These are phyloP conservation scores for Kwoniella shivajii DNA, from an alignment of 1,284 basidiomycete species.

Conservation along the genomic window DNA sequence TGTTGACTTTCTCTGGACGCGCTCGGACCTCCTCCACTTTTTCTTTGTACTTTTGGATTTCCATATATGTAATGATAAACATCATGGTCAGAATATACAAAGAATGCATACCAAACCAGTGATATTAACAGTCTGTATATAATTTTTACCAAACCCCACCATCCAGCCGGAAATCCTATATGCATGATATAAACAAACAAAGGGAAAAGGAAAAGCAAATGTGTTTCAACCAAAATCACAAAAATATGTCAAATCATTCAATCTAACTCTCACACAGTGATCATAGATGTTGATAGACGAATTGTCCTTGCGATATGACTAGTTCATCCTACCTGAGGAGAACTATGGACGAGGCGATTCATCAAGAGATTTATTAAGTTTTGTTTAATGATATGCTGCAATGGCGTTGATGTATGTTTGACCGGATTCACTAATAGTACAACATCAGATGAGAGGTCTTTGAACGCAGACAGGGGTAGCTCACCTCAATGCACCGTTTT, in stretches of 20 bases:
- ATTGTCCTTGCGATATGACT: not conserved
- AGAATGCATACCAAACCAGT: not conserved
- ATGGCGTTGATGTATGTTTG: conserved; percentile 51
- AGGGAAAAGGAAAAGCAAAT: not conserved
- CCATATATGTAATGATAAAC: no score
- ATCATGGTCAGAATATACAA: not conserved
- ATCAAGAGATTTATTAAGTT: not conserved
- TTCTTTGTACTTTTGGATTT: no score
- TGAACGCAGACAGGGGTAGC: no score
- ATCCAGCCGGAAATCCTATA: not conserved
- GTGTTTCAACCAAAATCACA: not conserved
- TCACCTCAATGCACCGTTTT: conserved; percentile 40
- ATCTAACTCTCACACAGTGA: not conserved
- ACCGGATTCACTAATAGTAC: conserved; percentile 35
- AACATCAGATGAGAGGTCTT: conserved; percentile 3
- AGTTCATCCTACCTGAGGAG: not conserved
- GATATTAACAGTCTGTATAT: not conserved
- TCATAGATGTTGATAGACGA: not conserved
- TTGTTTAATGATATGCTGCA: conserved; percentile 43
- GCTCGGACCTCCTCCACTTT: not conserved
- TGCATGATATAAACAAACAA: not conserved
- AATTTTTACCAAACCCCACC: not conserved
- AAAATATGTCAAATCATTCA: not conserved
- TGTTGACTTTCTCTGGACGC: not conserved
- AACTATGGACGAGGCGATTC: not conserved